These are phyloP conservation scores for Fusarium keratoplasticum DNA, from an alignment of 2,329 filamentous ascomycete species.

Conservation along the genomic window DNA sequence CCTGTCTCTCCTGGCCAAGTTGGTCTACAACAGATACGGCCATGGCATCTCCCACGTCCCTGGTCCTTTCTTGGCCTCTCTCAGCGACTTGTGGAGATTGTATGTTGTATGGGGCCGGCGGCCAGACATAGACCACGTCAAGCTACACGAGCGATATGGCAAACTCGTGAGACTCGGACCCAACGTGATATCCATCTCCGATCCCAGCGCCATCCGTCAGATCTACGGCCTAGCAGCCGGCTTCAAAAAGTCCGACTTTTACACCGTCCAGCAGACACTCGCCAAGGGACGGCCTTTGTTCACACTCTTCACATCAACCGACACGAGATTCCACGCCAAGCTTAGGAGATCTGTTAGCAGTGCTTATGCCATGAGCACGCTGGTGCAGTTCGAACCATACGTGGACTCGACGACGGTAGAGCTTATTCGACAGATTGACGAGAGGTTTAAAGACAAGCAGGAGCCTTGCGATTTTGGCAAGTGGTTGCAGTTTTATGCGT, in stretches of 20 bases:
- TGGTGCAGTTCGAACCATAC: slow-evolving; percentile 9
- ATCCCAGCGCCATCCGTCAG: slow-evolving; percentile 6
- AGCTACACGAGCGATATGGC: slow-evolving; percentile 17
- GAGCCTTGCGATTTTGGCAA: slow-evolving; percentile 15
- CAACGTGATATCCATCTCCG: slow-evolving; percentile 1
- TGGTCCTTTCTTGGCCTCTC: slow-evolving; percentile 1
- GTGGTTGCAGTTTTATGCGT: slow-evolving; percentile 37
- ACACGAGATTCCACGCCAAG: slow-evolving; percentile 5
- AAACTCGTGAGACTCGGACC: slow-evolving; percentile 21
- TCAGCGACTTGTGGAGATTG: slow-evolving; percentile 24
- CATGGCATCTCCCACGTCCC: slow-evolving; percentile 13
- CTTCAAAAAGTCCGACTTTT: neutral
- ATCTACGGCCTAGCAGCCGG: slow-evolving; percentile 24
- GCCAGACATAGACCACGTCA: slow-evolving; percentile 22
- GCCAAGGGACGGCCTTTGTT: neutral
- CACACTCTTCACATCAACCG: slow-evolving; percentile 10
- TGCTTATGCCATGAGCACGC: slow-evolving; percentile 6
- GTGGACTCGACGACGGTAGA: neutral
- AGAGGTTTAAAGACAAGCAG: neutral
- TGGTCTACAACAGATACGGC: slow-evolving; percentile 11
- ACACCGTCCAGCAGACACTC: slow-evolving; percentile 4
- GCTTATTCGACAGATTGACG: slow-evolving; percentile 1
- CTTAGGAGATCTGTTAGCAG: neutral
- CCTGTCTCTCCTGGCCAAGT: neutral
- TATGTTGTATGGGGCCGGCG: slow-evolving; percentile 17